Evolutionary conservation across 345 rosid species (phyloP).

Genomic region (Euphorbia peplus): DNA sequence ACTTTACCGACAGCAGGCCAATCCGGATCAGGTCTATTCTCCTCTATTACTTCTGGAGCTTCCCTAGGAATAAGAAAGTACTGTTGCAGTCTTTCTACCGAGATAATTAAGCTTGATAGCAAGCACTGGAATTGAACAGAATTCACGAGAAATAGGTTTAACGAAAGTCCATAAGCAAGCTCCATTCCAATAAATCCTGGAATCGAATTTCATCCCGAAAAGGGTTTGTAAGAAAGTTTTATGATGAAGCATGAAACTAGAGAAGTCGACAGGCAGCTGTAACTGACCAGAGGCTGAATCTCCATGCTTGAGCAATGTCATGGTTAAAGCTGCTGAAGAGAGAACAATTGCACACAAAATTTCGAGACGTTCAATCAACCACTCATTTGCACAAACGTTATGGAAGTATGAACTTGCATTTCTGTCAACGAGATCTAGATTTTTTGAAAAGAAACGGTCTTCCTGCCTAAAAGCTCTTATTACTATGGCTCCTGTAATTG

Average conservation of each 20-base stretch:
- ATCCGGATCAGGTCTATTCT: conserved; percentile 4
- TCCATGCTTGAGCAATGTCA: conserved; percentile 12
- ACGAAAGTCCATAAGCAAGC: conserved; percentile 11
- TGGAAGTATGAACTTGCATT: conserved; percentile 27
- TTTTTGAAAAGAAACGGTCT: conserved; percentile 20
- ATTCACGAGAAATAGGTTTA: conserved; percentile 4
- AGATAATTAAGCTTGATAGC: conserved; percentile 13
- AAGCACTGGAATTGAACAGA: conserved; percentile 19
- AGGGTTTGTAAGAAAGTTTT: conserved; percentile 5
- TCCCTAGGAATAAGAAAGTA: conserved; percentile 26
- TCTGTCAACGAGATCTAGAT: conserved; percentile 24
- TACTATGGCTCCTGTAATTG: conserved; percentile 24
- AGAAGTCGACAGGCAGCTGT: background rate
- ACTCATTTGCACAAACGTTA: conserved; percentile 21
- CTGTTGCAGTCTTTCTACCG: conserved; percentile 25
- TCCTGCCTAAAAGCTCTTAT: conserved; percentile 34
- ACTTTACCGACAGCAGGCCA: conserved; percentile 28
- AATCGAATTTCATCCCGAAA: conserved; percentile 1
- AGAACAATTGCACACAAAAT: conserved; percentile 15
- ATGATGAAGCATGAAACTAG: background rate
- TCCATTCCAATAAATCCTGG: conserved; percentile 24
- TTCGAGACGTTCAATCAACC: conserved; percentile 29
- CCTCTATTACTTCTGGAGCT: conserved; percentile 24
- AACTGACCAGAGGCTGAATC: conserved; percentile 19
- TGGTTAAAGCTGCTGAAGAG: conserved; percentile 17